phyloP scores from a whole-genome alignment of 495 filamentous ascomycete species.

The Neurospora sp. region DNA sequence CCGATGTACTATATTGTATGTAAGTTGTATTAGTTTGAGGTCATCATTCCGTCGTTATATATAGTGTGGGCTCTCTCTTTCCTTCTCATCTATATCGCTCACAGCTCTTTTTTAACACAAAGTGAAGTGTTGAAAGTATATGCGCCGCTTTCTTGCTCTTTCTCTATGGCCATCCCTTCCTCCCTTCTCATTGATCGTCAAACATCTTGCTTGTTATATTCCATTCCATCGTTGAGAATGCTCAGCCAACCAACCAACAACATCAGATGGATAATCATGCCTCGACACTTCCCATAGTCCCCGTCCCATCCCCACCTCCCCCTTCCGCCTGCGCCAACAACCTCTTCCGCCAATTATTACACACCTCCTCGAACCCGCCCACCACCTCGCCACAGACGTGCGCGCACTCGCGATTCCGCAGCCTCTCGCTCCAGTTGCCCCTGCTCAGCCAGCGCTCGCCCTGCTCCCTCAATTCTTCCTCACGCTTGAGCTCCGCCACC shows the following conservation, averaged over 20 bases:
- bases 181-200: not conserved
- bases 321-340: constrained; percentile 37
- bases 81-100: not conserved
- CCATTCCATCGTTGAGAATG: not conserved
- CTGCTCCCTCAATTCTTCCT: constrained; percentile 71
- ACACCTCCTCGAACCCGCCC: constrained; percentile 82
- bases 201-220: not conserved
- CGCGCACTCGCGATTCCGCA: constrained; percentile 66
- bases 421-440: constrained; percentile 69
- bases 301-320: not conserved
- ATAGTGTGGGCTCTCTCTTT: not conserved
- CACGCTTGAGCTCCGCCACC: constrained; percentile 70
- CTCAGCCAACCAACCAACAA: not conserved
- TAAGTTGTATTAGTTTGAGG: not conserved
- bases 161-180: not conserved
- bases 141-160: not conserved
- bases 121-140: not conserved
- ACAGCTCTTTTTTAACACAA: not conserved
- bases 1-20: not conserved
- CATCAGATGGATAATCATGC: not conserved
- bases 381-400: constrained; percentile 75
- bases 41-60: not conserved
- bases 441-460: constrained; percentile 69
- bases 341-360: constrained; percentile 46
- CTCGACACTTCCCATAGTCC: not conserved